Conservation (phyloP, 2,329 filamentous ascomycete species). For the Elsinoe australis region DNA sequence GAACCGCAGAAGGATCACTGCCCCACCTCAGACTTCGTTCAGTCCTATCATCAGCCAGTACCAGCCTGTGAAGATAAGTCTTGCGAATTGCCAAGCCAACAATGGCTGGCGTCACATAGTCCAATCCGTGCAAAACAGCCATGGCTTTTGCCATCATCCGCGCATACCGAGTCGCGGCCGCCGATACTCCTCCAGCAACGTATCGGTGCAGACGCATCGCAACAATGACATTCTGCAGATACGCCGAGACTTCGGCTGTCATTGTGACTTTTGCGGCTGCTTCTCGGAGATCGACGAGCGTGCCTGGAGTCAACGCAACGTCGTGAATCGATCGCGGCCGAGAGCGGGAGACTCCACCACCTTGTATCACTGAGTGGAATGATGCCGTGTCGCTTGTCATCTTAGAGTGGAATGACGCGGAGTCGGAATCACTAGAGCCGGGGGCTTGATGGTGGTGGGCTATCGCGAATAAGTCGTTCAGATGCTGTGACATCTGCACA, state of each 20-base stretch:
- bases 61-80: slow-evolving; percentile 77
- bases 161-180: slow-evolving; percentile 71
- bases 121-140: slow-evolving; percentile 70
- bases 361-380: not conserved
- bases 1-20: slow-evolving; percentile 64
- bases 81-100: slow-evolving; percentile 76
- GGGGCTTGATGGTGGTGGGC: slow-evolving; percentile 72
- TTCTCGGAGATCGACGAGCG: slow-evolving; percentile 53
- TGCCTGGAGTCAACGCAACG: slow-evolving; percentile 21
- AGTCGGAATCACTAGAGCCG: slow-evolving; percentile 44
- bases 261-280: slow-evolving; percentile 53
- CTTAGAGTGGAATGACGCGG: not conserved
- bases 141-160: slow-evolving; percentile 50
- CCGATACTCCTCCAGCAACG: slow-evolving; percentile 68
- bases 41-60: slow-evolving; percentile 58
- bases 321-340: not conserved
- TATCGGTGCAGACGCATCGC: slow-evolving; percentile 85
- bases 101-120: slow-evolving; percentile 76
- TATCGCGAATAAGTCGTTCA: slow-evolving; percentile 78
- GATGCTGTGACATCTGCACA: slow-evolving; percentile 35
- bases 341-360: not conserved
- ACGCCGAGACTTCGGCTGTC: slow-evolving; percentile 70
- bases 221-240: slow-evolving; percentile 78
- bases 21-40: slow-evolving; percentile 94
- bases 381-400: not conserved